Base-by-base conservation (phyloP, 208 protist genomes). In the Acanthamoeba triangularis region DNA sequence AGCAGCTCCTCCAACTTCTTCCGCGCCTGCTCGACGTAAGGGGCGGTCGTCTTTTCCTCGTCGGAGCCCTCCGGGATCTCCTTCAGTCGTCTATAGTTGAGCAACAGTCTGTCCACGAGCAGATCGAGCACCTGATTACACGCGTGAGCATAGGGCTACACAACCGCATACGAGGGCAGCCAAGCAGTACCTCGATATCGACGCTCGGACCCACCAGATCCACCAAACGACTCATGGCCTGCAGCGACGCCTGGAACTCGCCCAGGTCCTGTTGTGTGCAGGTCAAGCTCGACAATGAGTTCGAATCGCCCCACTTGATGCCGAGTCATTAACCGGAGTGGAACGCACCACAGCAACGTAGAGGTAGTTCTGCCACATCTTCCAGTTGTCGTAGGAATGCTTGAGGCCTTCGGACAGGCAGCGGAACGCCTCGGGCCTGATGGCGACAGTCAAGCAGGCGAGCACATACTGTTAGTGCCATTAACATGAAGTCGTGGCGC, bases 291-390 rank as follows among this genome's bases (percentile, higher is more conserved):
- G 14, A 6, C 5, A 16, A 23, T 23, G 54, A 59, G 54, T 85
- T 14, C 49, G 18, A 49, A 49, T 49, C 13, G 7, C 44, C n/a
- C n/a, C n/a, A 59, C 1, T 16, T 7, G 28, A 8, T 3, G 49
- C 41, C 16, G 41, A 30, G 18, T 69, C 6, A 30, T 7, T 28
- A 5, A 69, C 23, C 0, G 33, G 30, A 0, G 23, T 28, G 18
- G 18, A 52, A 49, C 90, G 41, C n/a, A 94, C 93, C 25, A 97
- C 80, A 30, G 72, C 78, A 6, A 97, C 82, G 65, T 95, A 91
- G 35, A 98, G 63, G 54, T 96, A 98, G 44, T 98, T 98, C 78
- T 98, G 96, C 97, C 97, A 98, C 59, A 98, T 96, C 85, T 96
- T 97, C 97, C 97, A 98, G 76, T 96, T 97, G 33, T 97, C 96